phyloP scores from a whole-genome alignment of 768 basidiomycete species.

The Agrocybe chaxingu region DNA sequence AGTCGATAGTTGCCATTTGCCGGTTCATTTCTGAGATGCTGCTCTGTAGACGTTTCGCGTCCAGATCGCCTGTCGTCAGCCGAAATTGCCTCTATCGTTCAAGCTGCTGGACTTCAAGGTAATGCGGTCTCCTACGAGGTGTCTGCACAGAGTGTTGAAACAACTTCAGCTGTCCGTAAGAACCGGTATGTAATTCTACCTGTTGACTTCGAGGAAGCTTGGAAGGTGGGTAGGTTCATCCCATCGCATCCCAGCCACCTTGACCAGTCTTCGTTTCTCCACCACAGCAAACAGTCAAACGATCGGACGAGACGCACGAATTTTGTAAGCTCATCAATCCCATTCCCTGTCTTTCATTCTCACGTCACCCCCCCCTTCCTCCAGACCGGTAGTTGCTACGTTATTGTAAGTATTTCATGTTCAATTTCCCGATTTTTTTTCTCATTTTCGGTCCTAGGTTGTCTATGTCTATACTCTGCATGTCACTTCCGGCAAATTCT shows the following conservation, averaged over 20 bases:
- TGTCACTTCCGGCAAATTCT: neutral
- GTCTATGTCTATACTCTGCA: constrained; percentile 17
- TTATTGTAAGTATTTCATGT: constrained; percentile 20
- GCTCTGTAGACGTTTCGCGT: constrained; percentile 80
- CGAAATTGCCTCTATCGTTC: constrained; percentile 92
- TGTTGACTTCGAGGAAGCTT: constrained; percentile 97
- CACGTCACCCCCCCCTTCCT: constrained; percentile 9
- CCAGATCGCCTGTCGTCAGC: constrained; percentile 95
- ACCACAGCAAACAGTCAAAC: constrained; percentile 91
- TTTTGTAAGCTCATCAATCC: constrained; percentile 65
- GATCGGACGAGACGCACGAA: constrained; percentile 92
- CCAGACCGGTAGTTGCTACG: constrained; percentile 36
- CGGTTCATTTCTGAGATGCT: neutral
- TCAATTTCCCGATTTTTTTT: neutral
- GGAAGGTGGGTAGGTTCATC: constrained; percentile 86
- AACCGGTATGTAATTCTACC: constrained; percentile 98
- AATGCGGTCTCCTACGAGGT: constrained; percentile 3
- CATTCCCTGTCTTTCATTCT: constrained; percentile 1
- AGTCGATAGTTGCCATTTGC: constrained; percentile 24
- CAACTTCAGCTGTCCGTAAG: constrained; percentile 80
- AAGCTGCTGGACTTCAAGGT: constrained; percentile 98
- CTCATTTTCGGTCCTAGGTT: constrained; percentile 11
- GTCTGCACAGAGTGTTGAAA: neutral
- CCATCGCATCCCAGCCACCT: constrained; percentile 27
- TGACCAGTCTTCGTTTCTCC: constrained; percentile 31